Evolutionary conservation across 2,329 filamentous ascomycete genomes (phyloP).

Genomic region (Acephala macrosclerotiorum): DNA sequence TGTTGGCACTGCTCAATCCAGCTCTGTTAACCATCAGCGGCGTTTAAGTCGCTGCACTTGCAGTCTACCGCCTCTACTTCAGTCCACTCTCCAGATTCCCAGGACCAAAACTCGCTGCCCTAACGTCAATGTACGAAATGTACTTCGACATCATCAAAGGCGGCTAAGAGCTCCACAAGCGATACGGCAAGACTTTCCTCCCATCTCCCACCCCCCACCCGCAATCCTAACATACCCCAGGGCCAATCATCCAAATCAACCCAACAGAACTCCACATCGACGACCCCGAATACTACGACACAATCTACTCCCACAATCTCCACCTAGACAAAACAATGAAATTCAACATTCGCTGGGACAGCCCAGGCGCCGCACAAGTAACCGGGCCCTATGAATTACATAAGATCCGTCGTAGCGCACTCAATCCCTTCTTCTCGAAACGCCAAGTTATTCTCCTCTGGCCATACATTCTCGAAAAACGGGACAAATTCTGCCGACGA

Average conservation of each 20-base stretch:
- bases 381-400: slow-evolving; percentile 30
- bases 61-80: slow-evolving; percentile 41
- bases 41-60: too few relatives aligned
- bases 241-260: slow-evolving; percentile 39
- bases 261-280: slow-evolving; percentile 41
- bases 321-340: too few relatives aligned
- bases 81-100: slow-evolving; percentile 43
- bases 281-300: slow-evolving; percentile 37
- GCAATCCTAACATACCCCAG: slow-evolving; percentile 19
- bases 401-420: slow-evolving; percentile 23
- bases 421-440: slow-evolving; percentile 32
- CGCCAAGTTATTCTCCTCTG: slow-evolving; percentile 13
- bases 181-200: neutral
- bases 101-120: slow-evolving; percentile 43
- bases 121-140: slow-evolving; percentile 29
- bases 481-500: slow-evolving; percentile 18
- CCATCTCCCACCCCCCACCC: neutral
- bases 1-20: too few relatives aligned
- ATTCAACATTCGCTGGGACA: too few relatives aligned
- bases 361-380: neutral
- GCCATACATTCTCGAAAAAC: slow-evolving; percentile 23
- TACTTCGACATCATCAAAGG: neutral
- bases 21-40: too few relatives aligned
- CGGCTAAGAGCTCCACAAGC: neutral
- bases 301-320: slow-evolving; percentile 28